These are phyloP conservation scores for Microdochium nivale DNA, from an alignment of 2,329 filamentous ascomycete species.

Conservation along the genomic window DNA sequence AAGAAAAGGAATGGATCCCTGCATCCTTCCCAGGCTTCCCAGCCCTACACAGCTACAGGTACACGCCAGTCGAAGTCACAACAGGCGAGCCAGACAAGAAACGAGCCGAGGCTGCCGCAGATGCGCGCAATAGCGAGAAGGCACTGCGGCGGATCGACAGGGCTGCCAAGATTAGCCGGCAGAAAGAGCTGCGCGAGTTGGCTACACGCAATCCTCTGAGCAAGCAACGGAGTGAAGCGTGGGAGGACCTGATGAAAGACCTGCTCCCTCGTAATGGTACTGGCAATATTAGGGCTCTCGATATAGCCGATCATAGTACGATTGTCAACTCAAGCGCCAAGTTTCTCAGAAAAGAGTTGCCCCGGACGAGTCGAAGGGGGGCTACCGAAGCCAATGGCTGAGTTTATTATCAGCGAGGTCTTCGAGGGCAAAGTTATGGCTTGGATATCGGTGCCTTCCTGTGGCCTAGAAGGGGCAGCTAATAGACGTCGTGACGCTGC, in stretches of 20 bases:
- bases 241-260: conserved; percentile 53
- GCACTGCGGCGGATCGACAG: conserved; percentile 50
- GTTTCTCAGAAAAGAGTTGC: conserved; percentile 45
- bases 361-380: conserved; percentile 27
- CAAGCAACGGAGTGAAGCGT: conserved; percentile 48
- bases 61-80: conserved; percentile 36
- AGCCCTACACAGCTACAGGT: conserved; percentile 55
- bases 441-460: neutral
- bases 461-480: neutral
- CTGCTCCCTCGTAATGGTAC: conserved; percentile 32
- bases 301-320: conserved; percentile 55
- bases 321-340: conserved; percentile 51
- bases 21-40: conserved; percentile 52
- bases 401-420: neutral
- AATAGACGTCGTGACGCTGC: neutral
- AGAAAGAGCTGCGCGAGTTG: conserved; percentile 52
- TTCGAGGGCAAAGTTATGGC: neutral
- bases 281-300: conserved; percentile 27
- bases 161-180: conserved; percentile 54
- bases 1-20: conserved; percentile 47
- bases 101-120: conserved; percentile 48
- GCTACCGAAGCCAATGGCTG: neutral
- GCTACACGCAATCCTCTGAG: conserved; percentile 43
- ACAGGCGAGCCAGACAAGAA: conserved; percentile 44
- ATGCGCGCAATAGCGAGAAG: conserved; percentile 53